A percentile compares a stretch with the other conserved stretches of the same genome.
Conservation (phyloP, 2,329 filamentous ascomycete species). For the Huntiella abstrusa region DNA sequence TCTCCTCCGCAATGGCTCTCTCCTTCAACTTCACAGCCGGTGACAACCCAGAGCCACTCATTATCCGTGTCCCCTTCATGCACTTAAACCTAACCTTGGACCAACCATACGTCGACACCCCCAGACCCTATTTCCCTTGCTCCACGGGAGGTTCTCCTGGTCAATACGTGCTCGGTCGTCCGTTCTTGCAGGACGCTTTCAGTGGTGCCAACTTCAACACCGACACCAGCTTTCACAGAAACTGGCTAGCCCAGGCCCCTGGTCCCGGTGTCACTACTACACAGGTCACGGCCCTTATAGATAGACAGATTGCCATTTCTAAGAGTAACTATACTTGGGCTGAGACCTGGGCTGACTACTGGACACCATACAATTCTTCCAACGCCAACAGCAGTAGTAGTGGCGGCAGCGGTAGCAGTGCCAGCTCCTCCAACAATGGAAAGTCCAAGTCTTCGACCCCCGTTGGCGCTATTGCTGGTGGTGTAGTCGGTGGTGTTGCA, state of each 20-base stretch:
- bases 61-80: neutral
- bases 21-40: neutral
- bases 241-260: neutral
- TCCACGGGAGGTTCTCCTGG: neutral
- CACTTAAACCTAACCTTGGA: neutral
- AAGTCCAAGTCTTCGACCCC: conserved; percentile 14
- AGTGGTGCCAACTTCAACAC: neutral
- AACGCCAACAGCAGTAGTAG: neutral
- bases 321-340: neutral
- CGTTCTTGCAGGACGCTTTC: neutral
- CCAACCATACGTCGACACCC: neutral
- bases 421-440: neutral
- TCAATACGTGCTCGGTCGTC: neutral
- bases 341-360: neutral
- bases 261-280: neutral
- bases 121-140: neutral
- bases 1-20: neutral
- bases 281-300: neutral
- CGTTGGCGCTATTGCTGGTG: conserved; percentile 19
- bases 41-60: neutral
- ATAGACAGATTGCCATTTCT: neutral
- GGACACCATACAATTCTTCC: neutral
- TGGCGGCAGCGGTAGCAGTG: neutral
- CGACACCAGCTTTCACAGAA: neutral
- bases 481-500: conserved; percentile 17